A percentile compares a stretch with the other conserved stretches of the same genome.
phyloP scores from a whole-genome alignment of 352 stramenopile species.

The Phytophthora hybrid region DNA sequence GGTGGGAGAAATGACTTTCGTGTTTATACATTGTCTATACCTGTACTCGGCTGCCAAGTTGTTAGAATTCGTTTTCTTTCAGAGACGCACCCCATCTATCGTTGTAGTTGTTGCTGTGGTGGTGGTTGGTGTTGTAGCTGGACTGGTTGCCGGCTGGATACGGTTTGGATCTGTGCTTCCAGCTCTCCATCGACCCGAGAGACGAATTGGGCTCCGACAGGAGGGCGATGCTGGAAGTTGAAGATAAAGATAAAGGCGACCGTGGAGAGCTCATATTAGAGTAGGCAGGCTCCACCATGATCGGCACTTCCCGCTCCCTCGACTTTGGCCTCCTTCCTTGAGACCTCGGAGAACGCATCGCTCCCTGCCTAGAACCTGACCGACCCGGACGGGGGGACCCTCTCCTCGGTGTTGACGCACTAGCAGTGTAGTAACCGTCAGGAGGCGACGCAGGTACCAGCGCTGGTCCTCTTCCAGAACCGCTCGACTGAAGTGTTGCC shows the following conservation, averaged over 20 bases:
- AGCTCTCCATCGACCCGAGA: conserved; percentile 37
- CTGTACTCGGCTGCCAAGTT: background rate
- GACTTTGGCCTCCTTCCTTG: conserved; percentile 30
- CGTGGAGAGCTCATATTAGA: conserved; percentile 68
- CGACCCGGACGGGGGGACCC: conserved; percentile 12
- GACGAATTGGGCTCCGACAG: conserved; percentile 55
- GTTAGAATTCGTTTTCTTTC: conserved; percentile 42
- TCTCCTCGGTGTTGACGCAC: conserved; percentile 26
- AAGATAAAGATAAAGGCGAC: conserved; percentile 62
- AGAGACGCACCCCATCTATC: conserved; percentile 49
- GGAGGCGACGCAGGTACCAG: conserved; percentile 37
- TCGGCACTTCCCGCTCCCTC: conserved; percentile 33
- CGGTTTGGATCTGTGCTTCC: conserved; percentile 37
- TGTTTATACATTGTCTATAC: conserved; percentile 38
- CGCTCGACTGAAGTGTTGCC: conserved; percentile 39
- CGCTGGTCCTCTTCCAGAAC: conserved; percentile 25
- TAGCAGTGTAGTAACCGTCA: conserved; percentile 27
- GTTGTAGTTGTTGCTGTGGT: conserved; percentile 5
- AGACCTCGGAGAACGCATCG: conserved; percentile 25
- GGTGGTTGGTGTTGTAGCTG: conserved; percentile 25
- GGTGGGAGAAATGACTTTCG: background rate
- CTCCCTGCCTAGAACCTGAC: conserved; percentile 21
- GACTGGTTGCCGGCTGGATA: conserved; percentile 16
- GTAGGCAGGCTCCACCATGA: conserved; percentile 45
- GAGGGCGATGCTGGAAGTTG: conserved; percentile 69